Evolutionary conservation across 2,329 filamentous ascomycete genomes (phyloP), one percentile per base, ranked within the genome.

Genomic region (Geosmithia putterillii): DNA sequence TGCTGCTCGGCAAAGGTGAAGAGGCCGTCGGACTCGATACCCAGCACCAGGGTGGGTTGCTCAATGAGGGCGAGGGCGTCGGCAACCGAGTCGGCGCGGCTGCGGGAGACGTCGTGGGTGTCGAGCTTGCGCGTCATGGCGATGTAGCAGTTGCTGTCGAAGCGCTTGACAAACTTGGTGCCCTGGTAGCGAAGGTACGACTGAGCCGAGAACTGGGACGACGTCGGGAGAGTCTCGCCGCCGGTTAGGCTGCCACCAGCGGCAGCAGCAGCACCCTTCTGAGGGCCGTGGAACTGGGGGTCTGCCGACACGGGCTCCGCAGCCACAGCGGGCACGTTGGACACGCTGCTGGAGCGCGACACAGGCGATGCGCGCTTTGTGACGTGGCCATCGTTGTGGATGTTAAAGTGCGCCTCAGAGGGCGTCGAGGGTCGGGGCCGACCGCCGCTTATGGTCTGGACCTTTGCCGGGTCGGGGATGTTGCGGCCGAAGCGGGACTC

Each of bases 101-200:
- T 77, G 37, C 89, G 78, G 14, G 88, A 94, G 21, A 98, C 79
- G 59, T 98, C 92, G 62, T 98, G 92, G 0, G 92, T 96, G 59
- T 98, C 92, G 15, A 98, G 76, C 64, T 98, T 98, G 55, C 92
- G 83, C 4, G 92, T 96, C 63, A 98, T 95, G 51, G 92, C 89
- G 52, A 98, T 96, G 67, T 98, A 98, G 67, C 92, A 98, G 62
- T 98, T 98, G 55, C 88, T 86, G 62, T 98, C 92, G 61, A 96
- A 98, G 9, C 92, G 84, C 61, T 86, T 88, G 54, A 96, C 92
- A 54, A 98, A 98, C 62, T 98, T 98, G 54, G 83, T 77, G 44
- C 88, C 90, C 64, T 98, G 92, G 63, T 98, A 98, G 18, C 92
- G 84, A 38, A 98, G 76, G 63, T 98, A 98, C 1, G 89, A 95